Conservation (phyloP, 1,139 yeast genomes). For the Magnusiomyces tetraspermus region DNA sequence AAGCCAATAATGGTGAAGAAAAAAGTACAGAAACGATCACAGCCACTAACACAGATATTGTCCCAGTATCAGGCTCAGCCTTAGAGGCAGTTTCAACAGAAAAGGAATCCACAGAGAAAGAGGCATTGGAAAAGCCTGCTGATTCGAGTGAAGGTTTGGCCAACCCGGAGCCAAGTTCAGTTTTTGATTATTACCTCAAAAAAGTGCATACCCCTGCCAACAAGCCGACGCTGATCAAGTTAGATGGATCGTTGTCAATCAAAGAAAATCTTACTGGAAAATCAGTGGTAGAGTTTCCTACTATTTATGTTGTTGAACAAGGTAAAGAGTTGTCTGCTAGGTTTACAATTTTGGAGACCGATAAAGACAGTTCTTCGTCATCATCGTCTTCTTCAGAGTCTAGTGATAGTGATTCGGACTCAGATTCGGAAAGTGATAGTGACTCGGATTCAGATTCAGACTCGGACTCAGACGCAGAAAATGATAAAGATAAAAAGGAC, state of each 20-base stretch:
- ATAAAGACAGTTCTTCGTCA: conserved; percentile 5
- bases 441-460: conserved; percentile 6
- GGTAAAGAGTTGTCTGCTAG: conserved; percentile 18
- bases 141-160: not conserved
- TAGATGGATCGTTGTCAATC: conserved; percentile 24
- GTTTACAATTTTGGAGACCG: conserved; percentile 15
- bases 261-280: conserved; percentile 44
- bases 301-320: conserved; percentile 40
- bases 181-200: conserved; percentile 15
- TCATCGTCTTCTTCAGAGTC: conserved; percentile 12
- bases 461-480: conserved; percentile 1
- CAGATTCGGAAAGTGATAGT: conserved; percentile 6
- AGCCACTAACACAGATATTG: too few species aligned
- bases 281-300: conserved; percentile 70
- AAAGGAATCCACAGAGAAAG: not conserved
- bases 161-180: not conserved
- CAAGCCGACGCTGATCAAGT: conserved; percentile 16
- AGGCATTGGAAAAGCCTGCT: too few species aligned
- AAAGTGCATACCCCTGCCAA: conserved; percentile 20
- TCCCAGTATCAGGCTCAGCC: not conserved
- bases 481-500: conserved; percentile 1
- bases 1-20: not conserved
- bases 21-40: not conserved
- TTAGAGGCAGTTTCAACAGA: too few species aligned
- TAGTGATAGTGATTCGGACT: conserved; percentile 14